phyloP scores from a whole-genome alignment of 805 yeast genomes.

The Yarrowia porcina region DNA sequence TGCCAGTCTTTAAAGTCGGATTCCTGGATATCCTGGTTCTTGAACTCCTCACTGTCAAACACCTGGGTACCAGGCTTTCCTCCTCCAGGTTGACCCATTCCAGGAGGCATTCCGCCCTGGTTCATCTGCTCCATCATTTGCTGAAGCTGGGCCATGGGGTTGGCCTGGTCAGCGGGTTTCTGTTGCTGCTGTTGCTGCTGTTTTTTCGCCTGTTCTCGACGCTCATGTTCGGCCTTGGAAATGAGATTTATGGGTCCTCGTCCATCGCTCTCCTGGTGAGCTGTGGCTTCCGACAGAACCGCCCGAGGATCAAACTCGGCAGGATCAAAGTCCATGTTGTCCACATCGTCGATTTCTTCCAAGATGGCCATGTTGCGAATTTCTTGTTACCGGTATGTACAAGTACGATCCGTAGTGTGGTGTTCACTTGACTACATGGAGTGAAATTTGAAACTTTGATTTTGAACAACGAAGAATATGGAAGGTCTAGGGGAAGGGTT shows the following conservation, averaged over 20 bases:
- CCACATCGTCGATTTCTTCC: conserved; percentile 64
- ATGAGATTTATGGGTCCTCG: conserved; percentile 24
- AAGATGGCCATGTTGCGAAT: conserved; percentile 35
- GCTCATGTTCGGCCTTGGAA: conserved; percentile 29
- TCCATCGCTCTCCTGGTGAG: conserved; percentile 12
- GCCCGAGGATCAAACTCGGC: conserved; percentile 76
- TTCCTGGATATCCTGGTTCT: conserved; percentile 56
- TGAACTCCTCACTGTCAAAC: conserved; percentile 40
- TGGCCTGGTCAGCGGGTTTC: not conserved
- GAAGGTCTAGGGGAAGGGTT: too few species aligned
- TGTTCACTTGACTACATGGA: too few species aligned
- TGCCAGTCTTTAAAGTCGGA: conserved; percentile 58
- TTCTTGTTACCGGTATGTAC: too few species aligned
- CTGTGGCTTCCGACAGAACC: conserved; percentile 35
- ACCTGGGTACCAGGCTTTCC: conserved; percentile 26
- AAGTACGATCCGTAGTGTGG: too few species aligned
- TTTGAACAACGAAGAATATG: not conserved
- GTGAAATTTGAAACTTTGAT: conserved; percentile 20
- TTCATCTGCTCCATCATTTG: conserved; percentile 26
- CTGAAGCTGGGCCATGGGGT: conserved; percentile 28
- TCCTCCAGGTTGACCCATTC: conserved; percentile 27
- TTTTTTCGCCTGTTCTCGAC: not conserved
- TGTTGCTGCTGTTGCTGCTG: conserved; percentile 28
- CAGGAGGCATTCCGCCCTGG: conserved; percentile 7
- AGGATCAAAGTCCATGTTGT: conserved; percentile 87